Percentiles rank a stretch among this genome's conserved stretches.
Evolutionary conservation across 2,329 filamentous ascomycete genomes (phyloP).

Genomic region (Cladosporium cucumerinum): DNA sequence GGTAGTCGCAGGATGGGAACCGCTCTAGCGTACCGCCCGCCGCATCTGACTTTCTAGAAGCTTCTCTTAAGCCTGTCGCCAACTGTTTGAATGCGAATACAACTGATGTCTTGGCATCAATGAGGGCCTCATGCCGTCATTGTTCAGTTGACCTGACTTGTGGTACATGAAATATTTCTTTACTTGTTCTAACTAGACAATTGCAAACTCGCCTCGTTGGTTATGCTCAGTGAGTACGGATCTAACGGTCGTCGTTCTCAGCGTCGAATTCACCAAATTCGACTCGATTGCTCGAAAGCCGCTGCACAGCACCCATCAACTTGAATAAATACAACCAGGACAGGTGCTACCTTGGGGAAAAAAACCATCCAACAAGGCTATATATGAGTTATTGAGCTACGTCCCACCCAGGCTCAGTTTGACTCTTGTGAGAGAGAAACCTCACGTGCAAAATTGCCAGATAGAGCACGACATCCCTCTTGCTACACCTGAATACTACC

Average conservation of each 20-base stretch:
- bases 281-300: background rate
- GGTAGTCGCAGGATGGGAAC: constrained; percentile 6
- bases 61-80: background rate
- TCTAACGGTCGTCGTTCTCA: background rate
- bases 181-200: background rate
- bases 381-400: background rate
- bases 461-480: background rate
- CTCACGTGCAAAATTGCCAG: background rate
- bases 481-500: background rate
- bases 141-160: background rate
- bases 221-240: background rate
- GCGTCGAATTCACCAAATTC: background rate
- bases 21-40: constrained; percentile 5
- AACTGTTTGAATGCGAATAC: background rate
- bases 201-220: background rate
- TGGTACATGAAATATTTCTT: background rate
- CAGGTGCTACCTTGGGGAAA: background rate
- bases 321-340: background rate
- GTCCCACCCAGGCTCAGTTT: background rate
- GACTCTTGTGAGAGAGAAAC: background rate
- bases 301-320: background rate
- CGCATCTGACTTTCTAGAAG: background rate
- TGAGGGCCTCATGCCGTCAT: background rate
- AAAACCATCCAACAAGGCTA: too few relatives aligned
- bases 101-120: background rate